Evolutionary conservation across 2,329 filamentous ascomycete genomes (phyloP), one percentile per base, ranked within the genome.

Genomic region (Bertia moriformis): DNA sequence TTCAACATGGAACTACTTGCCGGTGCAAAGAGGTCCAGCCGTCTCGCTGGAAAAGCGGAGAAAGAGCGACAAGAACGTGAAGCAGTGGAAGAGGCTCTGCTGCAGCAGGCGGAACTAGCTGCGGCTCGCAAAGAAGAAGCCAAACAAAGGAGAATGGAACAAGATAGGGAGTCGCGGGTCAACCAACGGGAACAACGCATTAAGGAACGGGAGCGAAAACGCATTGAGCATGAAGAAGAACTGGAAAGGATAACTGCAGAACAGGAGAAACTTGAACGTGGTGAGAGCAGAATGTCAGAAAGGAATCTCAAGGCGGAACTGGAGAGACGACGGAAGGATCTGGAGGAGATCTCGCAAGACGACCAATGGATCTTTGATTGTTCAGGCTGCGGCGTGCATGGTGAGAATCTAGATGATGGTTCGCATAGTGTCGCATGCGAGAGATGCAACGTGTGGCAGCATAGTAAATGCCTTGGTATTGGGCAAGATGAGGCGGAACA

Each of bases 341-440:
- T 79, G 30, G 67, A 73, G 44, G 63, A 64, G 39, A 60, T 78
- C 15, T 61, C 67, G 17, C 65, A 73, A 41, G 71, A 77, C 20
- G 72, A 75, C 24, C 61, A 71, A 14, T 80, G 75, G 75, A 60
- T 73, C 43, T 80, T 80, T 48, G 75, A 80, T 47, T 80, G 75
- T 49, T 10, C 32, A 12, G 69, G 71, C 22, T 80, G 75, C 51
- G 73, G 73, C 30, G 60, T 73, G 27, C 66, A 78, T 52, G 75
- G 75, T 30, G 69, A 76, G 45, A 78, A 79, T 45, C 50, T 76
- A 54, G 75, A 80, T 48, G 75, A 80, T 51, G 75, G 75, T 35
- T 67, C 71, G 5, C 73, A 78, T 49, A 77, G 71, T 48, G 67
- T 80, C 45, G 73, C 73, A 33, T 80, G 75, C 52, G 75, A 80